phyloP scores from a whole-genome alignment of 2,329 filamentous ascomycete genomes.

The Emmonsia crescens region DNA sequence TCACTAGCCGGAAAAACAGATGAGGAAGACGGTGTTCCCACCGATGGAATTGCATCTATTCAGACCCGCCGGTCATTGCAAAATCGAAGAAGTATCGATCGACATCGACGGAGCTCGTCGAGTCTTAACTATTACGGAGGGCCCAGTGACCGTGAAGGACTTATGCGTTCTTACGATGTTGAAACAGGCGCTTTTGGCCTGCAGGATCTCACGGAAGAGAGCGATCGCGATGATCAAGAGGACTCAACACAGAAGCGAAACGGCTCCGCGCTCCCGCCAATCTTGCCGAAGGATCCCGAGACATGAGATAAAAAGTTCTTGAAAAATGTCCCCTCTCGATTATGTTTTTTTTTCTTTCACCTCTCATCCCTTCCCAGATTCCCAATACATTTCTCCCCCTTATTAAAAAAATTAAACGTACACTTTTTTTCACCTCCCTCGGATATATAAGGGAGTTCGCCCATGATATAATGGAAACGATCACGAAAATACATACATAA shows the following conservation, averaged over 20 bases:
- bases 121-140: slow-evolving; percentile 48
- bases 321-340: background rate
- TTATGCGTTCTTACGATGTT: slow-evolving; percentile 84
- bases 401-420: background rate
- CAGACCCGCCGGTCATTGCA: slow-evolving; percentile 94
- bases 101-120: slow-evolving; percentile 48
- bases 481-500: background rate
- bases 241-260: background rate
- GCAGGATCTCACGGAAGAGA: slow-evolving; percentile 67
- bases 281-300: background rate
- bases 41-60: slow-evolving; percentile 78
- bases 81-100: slow-evolving; percentile 57
- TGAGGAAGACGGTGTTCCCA: slow-evolving; percentile 69
- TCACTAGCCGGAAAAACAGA: slow-evolving; percentile 48
- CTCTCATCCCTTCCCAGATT: background rate
- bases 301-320: background rate
- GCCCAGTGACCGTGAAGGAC: slow-evolving; percentile 59
- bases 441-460: background rate
- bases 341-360: background rate
- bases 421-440: background rate
- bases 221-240: slow-evolving; percentile 7
- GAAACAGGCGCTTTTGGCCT: slow-evolving; percentile 69
- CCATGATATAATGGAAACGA: slow-evolving; percentile 1
- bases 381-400: background rate
- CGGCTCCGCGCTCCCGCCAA: background rate